Percentiles rank a stretch among this genome's conserved stretches.
Conservation (phyloP, 208 protist genomes). For the Trypanosomatidae sp. region DNA sequence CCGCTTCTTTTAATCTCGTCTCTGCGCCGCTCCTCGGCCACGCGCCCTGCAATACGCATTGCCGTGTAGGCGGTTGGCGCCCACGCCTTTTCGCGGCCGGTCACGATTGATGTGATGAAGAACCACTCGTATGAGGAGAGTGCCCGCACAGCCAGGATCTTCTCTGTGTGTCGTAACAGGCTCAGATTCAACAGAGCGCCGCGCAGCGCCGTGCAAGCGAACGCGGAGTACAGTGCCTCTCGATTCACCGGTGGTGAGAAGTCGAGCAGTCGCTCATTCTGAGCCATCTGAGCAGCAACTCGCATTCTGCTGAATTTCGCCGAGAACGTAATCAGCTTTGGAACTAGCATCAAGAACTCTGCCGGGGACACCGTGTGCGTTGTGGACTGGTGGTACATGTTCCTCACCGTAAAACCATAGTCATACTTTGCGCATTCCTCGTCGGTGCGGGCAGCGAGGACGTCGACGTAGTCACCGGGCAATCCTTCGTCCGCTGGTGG, state of each 20-base stretch:
- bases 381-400: background rate
- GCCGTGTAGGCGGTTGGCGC: background rate
- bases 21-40: conserved; percentile 6
- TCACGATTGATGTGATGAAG: conserved; percentile 12
- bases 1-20: background rate
- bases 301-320: background rate
- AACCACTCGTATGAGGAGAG: conserved; percentile 13
- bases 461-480: conserved; percentile 16
- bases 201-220: background rate
- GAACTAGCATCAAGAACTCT: conserved; percentile 20
- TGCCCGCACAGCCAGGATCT: conserved; percentile 8
- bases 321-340: conserved; percentile 1
- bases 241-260: background rate
- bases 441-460: background rate
- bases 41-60: background rate
- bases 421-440: background rate
- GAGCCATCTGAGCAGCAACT: background rate
- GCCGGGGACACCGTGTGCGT: conserved; percentile 3
- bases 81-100: conserved; percentile 11
- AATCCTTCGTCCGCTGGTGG: conserved; percentile 18
- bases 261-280: background rate
- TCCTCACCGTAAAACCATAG: background rate
- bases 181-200: conserved; percentile 8
- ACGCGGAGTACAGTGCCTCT: background rate
- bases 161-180: conserved; percentile 13